Base-by-base conservation (phyloP, 2,329 filamentous ascomycete species). In the Cadophora sp. region DNA sequence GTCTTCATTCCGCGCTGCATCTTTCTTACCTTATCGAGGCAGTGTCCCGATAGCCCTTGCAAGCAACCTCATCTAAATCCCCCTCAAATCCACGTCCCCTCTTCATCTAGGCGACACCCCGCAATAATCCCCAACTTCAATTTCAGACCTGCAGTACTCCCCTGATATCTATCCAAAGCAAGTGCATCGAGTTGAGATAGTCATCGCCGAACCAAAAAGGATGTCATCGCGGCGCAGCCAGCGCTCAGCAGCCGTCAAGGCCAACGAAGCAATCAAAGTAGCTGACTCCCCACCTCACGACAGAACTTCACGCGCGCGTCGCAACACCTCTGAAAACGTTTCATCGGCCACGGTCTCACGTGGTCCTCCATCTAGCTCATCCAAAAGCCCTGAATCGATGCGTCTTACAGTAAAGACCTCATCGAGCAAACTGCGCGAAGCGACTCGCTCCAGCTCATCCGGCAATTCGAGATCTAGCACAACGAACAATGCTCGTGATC, bases 341-440 rank as follows among this genome's bases (percentile, higher is more conserved):
- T 66, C 74, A 4, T 71, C 62, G 22, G 77, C 77, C 46, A 74
- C 73, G 1, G 75, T 78, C 63, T 77, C 74, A 73, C 76, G 76
- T 73, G 76, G 73, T 65, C 72, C 74, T 29, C 51, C 72, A 55
- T 67, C 72, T 14, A 62, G 67, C 16, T 67, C 73, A 46, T 72
- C 75, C n/a, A 71, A 60, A 48, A 74, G 71, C 46, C 73, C 72
- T 11, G 66, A 70, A 43, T 74, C 74, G 37, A 75, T 77, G 72
- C 76, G 76, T 67, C 70, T 79, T 22, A 78, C 76, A 7, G 77
- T 78, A 8, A 79, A 78, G 70, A 73, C 76, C 31, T 75, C 77
- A 31, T 74, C 77, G 29, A 77, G 72, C 72, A 79, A 78, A 68
- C 67, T 78, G 16, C 73, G 76, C 64, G 74, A 77, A 62, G 77